These are phyloP conservation scores for Hygrocybe coccinea DNA, from an alignment of 768 basidiomycete species.

Conservation along the genomic window DNA sequence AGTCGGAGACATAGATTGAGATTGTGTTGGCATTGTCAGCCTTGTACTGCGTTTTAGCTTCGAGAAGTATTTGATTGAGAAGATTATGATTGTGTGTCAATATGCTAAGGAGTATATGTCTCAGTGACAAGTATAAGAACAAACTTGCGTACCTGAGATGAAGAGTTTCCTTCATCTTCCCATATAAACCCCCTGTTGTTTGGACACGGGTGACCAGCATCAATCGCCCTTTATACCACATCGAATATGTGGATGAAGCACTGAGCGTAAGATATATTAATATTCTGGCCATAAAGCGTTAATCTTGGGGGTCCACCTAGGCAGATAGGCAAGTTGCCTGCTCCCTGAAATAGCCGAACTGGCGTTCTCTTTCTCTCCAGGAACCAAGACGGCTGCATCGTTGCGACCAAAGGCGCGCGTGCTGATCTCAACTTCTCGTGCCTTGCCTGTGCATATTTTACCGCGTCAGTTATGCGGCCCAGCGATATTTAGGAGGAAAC, in stretches of 20 bases:
- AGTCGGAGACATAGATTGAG: conserved; percentile 48
- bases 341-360: conserved; percentile 18
- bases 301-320: conserved; percentile 24
- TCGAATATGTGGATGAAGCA: conserved; percentile 32
- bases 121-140: neutral
- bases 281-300: neutral
- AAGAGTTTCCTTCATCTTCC: conserved; percentile 36
- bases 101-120: conserved; percentile 35
- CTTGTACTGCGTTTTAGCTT: conserved; percentile 49
- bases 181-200: conserved; percentile 31
- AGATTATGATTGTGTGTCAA: conserved; percentile 41
- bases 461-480: conserved; percentile 13
- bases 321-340: conserved; percentile 41
- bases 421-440: conserved; percentile 49
- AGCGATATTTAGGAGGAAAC: conserved; percentile 29
- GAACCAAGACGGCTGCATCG: conserved; percentile 27
- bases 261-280: neutral
- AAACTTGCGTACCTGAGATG: conserved; percentile 36
- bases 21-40: conserved; percentile 50
- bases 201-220: conserved; percentile 36
- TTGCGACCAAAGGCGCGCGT: conserved; percentile 38
- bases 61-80: conserved; percentile 49
- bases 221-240: conserved; percentile 50
- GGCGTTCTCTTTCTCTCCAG: conserved; percentile 36
- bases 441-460: conserved; percentile 24